These are phyloP conservation scores for Ceratobasidium sp. DNA, from an alignment of 1,284 basidiomycete genomes.

Conservation along the genomic window DNA sequence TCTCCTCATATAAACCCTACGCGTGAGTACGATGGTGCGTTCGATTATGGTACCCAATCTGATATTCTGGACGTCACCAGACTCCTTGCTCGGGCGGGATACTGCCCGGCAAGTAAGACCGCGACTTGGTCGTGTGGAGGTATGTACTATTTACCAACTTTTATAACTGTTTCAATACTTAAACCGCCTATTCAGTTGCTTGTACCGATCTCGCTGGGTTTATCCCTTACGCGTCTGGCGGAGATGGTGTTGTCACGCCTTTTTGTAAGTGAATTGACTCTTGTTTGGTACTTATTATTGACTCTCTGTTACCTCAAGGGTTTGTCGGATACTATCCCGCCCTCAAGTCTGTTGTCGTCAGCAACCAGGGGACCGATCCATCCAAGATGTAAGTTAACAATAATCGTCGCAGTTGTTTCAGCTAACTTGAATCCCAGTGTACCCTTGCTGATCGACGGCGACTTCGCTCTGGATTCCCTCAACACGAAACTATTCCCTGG, in stretches of 20 bases:
- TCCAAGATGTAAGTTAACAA: slow-evolving; percentile 40
- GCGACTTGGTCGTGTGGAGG: slow-evolving; percentile 41
- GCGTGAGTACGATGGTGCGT: background rate
- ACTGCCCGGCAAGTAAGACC: slow-evolving; percentile 40
- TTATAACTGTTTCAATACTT: background rate
- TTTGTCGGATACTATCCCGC: slow-evolving; percentile 39
- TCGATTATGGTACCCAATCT: background rate
- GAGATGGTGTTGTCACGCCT: slow-evolving; percentile 45
- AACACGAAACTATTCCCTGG: slow-evolving; percentile 35
- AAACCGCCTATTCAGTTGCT: slow-evolving; percentile 24
- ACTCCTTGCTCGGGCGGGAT: slow-evolving; percentile 35
- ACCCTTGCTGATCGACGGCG: slow-evolving; percentile 41
- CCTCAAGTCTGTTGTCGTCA: slow-evolving; percentile 45
- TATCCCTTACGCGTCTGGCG: slow-evolving; percentile 45
- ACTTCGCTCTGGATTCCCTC: slow-evolving; percentile 27
- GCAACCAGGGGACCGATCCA: slow-evolving; percentile 48
- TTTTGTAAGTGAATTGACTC: slow-evolving; percentile 18
- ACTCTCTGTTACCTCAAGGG: slow-evolving; percentile 12
- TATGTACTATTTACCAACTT: background rate
- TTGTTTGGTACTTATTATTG: background rate
- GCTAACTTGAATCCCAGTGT: slow-evolving; percentile 16
- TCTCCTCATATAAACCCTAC: slow-evolving; percentile 26
- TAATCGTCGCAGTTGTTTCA: background rate
- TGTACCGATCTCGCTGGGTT: slow-evolving; percentile 45
- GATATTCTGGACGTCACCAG: background rate